Conservation (phyloP, 1,284 basidiomycete genomes). For the Melanopsichium pennsylvanicum region DNA sequence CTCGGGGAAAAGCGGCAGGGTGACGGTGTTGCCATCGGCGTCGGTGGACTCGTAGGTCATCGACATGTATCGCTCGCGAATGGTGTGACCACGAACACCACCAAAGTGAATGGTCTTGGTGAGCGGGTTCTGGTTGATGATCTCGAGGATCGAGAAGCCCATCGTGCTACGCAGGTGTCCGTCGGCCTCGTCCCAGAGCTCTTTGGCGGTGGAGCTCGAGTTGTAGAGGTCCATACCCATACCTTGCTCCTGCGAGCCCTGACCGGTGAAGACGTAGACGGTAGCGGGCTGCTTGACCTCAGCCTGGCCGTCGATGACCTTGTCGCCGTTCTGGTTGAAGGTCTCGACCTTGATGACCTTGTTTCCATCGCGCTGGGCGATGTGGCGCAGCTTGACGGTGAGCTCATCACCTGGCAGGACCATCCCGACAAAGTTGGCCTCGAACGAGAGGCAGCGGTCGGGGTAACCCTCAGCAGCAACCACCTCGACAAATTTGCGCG, state of each 20-base stretch:
- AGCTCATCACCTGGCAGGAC: conserved; percentile 91
- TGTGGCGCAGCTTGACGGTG: conserved; percentile 76
- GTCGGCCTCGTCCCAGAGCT: conserved; percentile 97
- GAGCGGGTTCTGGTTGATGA: conserved; percentile 67
- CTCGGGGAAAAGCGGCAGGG: conserved; percentile 61
- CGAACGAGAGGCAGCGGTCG: conserved; percentile 71
- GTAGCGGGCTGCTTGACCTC: conserved; percentile 85
- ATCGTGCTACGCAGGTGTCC: conserved; percentile 88
- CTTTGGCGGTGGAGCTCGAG: conserved; percentile 87
- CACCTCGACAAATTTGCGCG: conserved; percentile 89
- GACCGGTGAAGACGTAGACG: conserved; percentile 97
- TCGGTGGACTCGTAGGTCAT: conserved; percentile 92
- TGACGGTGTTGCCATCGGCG: conserved; percentile 79
- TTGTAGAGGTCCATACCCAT: conserved; percentile 99
- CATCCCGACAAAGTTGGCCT: conserved; percentile 85
- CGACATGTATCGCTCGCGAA: conserved; percentile 97
- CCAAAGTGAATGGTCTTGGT: conserved; percentile 93
- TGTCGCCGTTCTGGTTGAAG: conserved; percentile 83
- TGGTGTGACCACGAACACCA: conserved; percentile 96
- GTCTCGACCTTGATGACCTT: conserved; percentile 92
- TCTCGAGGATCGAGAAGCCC: conserved; percentile 97
- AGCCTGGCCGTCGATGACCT: conserved; percentile 88
- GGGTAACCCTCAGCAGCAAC: conserved; percentile 92
- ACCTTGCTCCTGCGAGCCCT: conserved; percentile 95
- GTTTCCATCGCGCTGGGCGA: conserved; percentile 58